Base-by-base conservation (phyloP, 306 rosid species). In the Acacia confusa region DNA sequence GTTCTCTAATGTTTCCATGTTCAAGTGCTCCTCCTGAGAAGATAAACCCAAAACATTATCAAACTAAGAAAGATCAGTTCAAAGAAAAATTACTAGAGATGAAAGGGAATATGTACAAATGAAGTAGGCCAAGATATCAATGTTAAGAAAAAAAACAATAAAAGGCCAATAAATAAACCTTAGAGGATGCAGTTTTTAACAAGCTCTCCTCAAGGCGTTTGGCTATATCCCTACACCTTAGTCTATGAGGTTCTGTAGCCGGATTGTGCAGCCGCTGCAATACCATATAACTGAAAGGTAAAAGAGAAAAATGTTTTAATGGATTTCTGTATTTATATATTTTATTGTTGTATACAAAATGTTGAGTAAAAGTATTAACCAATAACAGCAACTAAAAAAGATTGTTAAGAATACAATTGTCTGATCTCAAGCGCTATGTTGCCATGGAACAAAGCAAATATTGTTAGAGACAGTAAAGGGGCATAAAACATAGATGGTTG, bases 201-300 rank as follows among this genome's bases (percentile, higher is more conserved):
- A 93, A 80, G 80, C 85, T 89, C 90, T 92, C 99, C 85, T 95
- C 98, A 74, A 95, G 74, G 69, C 92, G 94, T 82, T 88, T 93
- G 45, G 88, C 92, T 57, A 92, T 79, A 84, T 92, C 94, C 84
- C 43, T 81, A 58, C 80, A 76, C 87, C 11, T 95, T 80, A 9
- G 79, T 57, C 41, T 86, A 2, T 84, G 83, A 13, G 10, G 7
- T 6, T 95, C 99, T 75, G 82, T 63, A 70, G 79, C 78, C 7
- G 85, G 77, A 20, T 73, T 84, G 47, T 78, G 93, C 3, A 64
- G 76, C 75, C 92, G 89, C 71, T 81, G 93, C 72, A 68, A 36
- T 79, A 95, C 12, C 52, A 85, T 79, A 15, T 2, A 84, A 66
- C 98, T 95, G 94, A 66, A 85, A 82, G 77, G 63, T 47, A 83